Evolutionary conservation across 768 basidiomycete species (phyloP), one percentile per base, ranked within the genome.

Genomic region (Termitomyces sp.): DNA sequence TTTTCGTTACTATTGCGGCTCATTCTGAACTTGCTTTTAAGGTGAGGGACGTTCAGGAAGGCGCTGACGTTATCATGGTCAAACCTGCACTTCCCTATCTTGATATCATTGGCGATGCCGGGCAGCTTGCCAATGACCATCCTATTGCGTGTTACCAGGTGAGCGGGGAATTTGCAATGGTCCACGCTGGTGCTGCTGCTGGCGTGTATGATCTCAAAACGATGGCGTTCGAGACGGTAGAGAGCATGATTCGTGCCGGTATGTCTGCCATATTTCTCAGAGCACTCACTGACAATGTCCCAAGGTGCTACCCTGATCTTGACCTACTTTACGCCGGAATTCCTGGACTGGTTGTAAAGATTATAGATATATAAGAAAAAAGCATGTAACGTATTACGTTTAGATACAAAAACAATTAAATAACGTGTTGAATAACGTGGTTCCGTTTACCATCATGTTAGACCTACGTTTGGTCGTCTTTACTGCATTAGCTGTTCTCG

Each of bases 41-140:
- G 95, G 77, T 85, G 79, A 90, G 97, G 37, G 97, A 99, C 70
- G 79, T 82, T 0, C 73, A 67, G 9, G 97, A 98, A 76, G 97
- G 97, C 20, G 97, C 97, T 18, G 97, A 99, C 68, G 92, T 99
- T 66, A 86, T 99, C 69, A 98, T 99, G 95, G 94, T 99, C 69
- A 99, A 99, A 69, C 97, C 97, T 20, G 82, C 94, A 0, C 72
- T 98, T 59, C 95, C 97, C 0, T 98, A 98, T 74, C 90, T 98
- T 51, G 97, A 99, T 73, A 88, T 98, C 72, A 90, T 99, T 63
- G 82, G 90, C 32, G 93, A 97, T 66, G 93, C 92, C 16, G 83
- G 87, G 4, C 73, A 85, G 63, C 79, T 97, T 43, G 87, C 91
- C 5, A 84, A 84, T 0, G 86, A 96, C 67, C 88, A 92, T 65